phyloP scores from a whole-genome alignment of 148 eudicot genomes.

The Limonium bicolor region DNA sequence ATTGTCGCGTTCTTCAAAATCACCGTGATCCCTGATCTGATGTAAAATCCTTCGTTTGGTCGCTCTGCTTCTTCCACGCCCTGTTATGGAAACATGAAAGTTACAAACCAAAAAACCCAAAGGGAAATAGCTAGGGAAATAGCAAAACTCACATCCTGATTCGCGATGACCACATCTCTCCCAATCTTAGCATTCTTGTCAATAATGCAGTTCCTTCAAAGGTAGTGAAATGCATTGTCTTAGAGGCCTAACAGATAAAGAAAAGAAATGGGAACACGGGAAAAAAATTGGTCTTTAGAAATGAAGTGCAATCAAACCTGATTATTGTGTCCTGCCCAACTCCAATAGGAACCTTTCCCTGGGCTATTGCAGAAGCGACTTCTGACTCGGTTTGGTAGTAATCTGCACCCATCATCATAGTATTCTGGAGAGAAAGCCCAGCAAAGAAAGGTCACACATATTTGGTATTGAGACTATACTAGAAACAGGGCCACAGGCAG shows the following conservation, averaged over 20 bases:
- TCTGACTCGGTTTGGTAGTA: slow-evolving; percentile 84
- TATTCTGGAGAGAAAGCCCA: slow-evolving; percentile 50
- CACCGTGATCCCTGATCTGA: slow-evolving; percentile 72
- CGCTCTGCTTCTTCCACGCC: slow-evolving; percentile 81
- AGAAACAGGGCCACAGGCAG: no score
- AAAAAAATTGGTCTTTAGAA: no score
- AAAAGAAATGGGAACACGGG: no score
- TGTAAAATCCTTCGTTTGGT: slow-evolving; percentile 72
- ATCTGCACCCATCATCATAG: slow-evolving; percentile 96
- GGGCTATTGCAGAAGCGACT: slow-evolving; percentile 67
- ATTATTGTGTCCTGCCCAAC: slow-evolving; percentile 72
- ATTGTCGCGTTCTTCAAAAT: slow-evolving; percentile 75
- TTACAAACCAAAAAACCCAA: not conserved
- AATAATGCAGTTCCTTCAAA: slow-evolving; percentile 77
- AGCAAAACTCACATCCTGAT: slow-evolving; percentile 48
- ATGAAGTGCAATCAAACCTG: no score
- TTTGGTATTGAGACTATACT: no score
- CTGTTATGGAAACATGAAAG: slow-evolving; percentile 9
- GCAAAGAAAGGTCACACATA: no score
- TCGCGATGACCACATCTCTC: slow-evolving; percentile 57
- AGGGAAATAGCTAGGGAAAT: not conserved
- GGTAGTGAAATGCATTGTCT: no score
- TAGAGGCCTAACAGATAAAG: no score
- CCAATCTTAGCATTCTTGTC: slow-evolving; percentile 98
- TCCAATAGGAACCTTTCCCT: slow-evolving; percentile 86